These are phyloP conservation scores for Aegilops bicornis DNA, from an alignment of 176 grass and related monocot genomes.

Conservation along the genomic window DNA sequence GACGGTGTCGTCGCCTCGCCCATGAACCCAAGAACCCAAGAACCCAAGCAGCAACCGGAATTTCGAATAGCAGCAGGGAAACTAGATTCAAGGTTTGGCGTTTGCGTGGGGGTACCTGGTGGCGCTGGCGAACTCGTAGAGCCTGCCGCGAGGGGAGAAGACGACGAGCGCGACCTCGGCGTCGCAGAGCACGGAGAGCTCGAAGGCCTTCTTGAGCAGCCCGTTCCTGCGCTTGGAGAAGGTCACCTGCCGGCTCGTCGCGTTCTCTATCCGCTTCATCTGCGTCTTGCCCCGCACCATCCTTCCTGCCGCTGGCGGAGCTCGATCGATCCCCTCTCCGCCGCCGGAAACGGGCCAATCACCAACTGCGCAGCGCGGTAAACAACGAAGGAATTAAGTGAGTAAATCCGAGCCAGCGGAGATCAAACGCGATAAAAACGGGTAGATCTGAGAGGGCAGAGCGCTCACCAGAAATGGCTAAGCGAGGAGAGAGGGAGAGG, in stretches of 20 bases:
- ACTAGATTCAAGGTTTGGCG: neutral
- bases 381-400: neutral
- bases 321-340: neutral
- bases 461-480: constrained; percentile 44
- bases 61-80: neutral
- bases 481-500: neutral
- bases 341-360: neutral
- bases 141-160: constrained; percentile 80
- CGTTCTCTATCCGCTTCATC: constrained; percentile 67
- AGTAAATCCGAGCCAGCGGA: neutral
- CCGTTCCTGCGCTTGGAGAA: constrained; percentile 91
- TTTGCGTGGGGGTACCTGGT: constrained; percentile 22
- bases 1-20: neutral
- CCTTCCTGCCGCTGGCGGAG: neutral
- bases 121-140: constrained; percentile 86
- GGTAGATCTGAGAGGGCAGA: constrained; percentile 32
- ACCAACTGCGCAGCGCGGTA: neutral
- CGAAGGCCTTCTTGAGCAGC: constrained; percentile 91
- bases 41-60: neutral
- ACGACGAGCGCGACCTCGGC: constrained; percentile 91
- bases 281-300: constrained; percentile 59
- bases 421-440: neutral
- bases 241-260: constrained; percentile 86
- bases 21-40: neutral
- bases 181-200: constrained; percentile 95